phyloP scores from a whole-genome alignment of 2,329 filamentous ascomycete species.

The Sporothrix curviconia region DNA sequence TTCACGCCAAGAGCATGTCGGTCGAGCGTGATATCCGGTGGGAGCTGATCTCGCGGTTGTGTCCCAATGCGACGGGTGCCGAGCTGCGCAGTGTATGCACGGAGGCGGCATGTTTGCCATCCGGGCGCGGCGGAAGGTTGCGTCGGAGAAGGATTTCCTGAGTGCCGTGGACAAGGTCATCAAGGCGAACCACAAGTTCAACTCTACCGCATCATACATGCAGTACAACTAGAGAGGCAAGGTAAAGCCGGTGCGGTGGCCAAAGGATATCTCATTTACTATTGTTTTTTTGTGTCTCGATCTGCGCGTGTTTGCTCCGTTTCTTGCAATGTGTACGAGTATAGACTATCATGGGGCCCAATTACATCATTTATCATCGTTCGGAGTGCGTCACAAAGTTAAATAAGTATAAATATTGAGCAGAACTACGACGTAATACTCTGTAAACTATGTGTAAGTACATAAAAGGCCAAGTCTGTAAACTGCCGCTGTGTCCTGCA shows the following conservation, averaged over 20 bases:
- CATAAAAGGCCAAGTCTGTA: not conserved
- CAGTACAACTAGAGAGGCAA: conserved; percentile 77
- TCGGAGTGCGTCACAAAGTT: too few species aligned
- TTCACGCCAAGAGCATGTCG: conserved; percentile 99
- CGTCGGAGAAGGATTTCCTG: conserved; percentile 97
- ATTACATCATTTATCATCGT: not conserved
- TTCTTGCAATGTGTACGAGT: conserved; percentile 4
- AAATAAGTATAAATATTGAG: too few species aligned
- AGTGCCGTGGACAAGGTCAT: conserved; percentile 99
- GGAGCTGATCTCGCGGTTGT: conserved; percentile 95
- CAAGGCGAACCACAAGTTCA: conserved; percentile 98
- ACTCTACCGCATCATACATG: conserved; percentile 95
- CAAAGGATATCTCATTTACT: not conserved
- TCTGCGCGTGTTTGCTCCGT: not conserved
- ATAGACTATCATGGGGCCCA: not conserved
- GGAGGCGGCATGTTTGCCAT: conserved; percentile 98
- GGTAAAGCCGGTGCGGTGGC: not conserved
- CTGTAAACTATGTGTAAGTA: not conserved
- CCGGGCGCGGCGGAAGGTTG: conserved; percentile 88
- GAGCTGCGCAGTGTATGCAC: conserved; percentile 95
- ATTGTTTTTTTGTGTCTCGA: not conserved
- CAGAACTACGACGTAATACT: too few species aligned
- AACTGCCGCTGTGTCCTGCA: not conserved
- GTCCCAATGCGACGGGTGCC: conserved; percentile 94
- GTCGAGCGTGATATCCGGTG: conserved; percentile 98